Base-by-base conservation (phyloP, 805 yeast species). In the Isabelozyma pseudorhagii region DNA sequence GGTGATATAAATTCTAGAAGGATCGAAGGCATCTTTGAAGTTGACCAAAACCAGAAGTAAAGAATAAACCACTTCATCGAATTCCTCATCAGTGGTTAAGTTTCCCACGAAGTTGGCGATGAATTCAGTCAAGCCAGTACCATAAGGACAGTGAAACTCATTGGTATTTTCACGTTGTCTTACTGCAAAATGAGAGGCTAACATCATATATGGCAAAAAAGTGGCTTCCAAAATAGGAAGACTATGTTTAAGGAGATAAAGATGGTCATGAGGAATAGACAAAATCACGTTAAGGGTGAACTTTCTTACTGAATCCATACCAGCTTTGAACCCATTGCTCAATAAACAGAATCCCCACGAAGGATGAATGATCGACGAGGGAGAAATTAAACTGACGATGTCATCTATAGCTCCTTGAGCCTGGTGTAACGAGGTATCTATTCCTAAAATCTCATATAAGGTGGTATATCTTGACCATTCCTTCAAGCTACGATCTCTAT, bases 381-480 rank as follows among this genome's bases (percentile, higher is more conserved):
- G 75, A 0, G 75, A 67, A 21, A 89, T 72, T 11, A 88, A 63
- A 1, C 68, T 68, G 1, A 81, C 62, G 42, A 91, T 79, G 57
- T 89, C 96, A 7, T 68, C 68, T 1, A 78, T 66, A 0, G 94
- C 93, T 10, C 89, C 96, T 56, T 84, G 84, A 0, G 92, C 83
- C 65, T 92, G 97, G 57, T 92, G 91, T 57, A 89, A 68, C 0
- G 97, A 87, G 0, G 97, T 83, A 62, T 91, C 97, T 39, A 91
- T 77, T 1, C 90, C 94, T 27, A 89, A 68, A 44, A 91, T 87
- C 60, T 91, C 97, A 58, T 81, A 86, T 11, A 91, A 67, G 0
- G 96, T 88, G 27, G 82, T 74, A 58, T 75, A 91, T 50, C 88
- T 77, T 41, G 80, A 75, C 97, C 97, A 91, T 18, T 82, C 78